These are phyloP conservation scores for Candida sanyaensis DNA, from an alignment of 1,139 yeast genomes.

Conservation along the genomic window DNA sequence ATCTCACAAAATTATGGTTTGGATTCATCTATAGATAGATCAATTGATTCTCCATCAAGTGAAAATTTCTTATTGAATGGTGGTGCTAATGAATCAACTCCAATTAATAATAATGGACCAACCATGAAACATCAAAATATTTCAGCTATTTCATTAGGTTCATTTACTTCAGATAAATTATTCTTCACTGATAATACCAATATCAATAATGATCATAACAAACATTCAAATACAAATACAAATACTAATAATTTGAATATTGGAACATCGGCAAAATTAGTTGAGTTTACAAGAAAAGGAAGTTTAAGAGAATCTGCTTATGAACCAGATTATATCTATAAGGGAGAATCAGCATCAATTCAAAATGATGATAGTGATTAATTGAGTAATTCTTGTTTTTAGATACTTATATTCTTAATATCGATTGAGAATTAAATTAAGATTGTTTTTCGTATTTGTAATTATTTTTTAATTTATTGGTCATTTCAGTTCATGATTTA, in stretches of 20 bases:
- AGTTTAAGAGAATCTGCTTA: slow-evolving; percentile 45
- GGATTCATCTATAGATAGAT: slow-evolving; percentile 20
- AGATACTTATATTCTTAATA: background rate
- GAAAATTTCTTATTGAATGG: slow-evolving; percentile 16
- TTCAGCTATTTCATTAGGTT: slow-evolving; percentile 21
- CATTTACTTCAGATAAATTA: slow-evolving; percentile 15
- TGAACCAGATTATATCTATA: slow-evolving; percentile 27
- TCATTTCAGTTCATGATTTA: background rate
- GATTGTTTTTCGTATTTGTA: too few species aligned
- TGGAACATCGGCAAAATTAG: slow-evolving; percentile 43
- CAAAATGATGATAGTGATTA: slow-evolving; percentile 38
- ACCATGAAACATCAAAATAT: slow-evolving; percentile 17
- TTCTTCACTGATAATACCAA: slow-evolving; percentile 10
- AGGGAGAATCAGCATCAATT: slow-evolving; percentile 40
- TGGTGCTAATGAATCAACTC: slow-evolving; percentile 12
- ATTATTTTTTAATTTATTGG: background rate
- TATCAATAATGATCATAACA: slow-evolving; percentile 12
- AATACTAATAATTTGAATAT: slow-evolving; percentile 1
- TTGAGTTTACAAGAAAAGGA: slow-evolving; percentile 54
- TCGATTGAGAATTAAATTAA: background rate
- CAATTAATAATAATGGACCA: slow-evolving; percentile 8
- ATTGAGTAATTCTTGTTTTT: background rate
- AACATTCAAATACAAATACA: slow-evolving; percentile 11
- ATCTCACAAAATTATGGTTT: slow-evolving; percentile 10
- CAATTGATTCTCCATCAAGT: slow-evolving; percentile 17